Evolutionary conservation across 2,329 filamentous ascomycete genomes (phyloP), one percentile per base, ranked within the genome.

Genomic region (Amauroascus niger): DNA sequence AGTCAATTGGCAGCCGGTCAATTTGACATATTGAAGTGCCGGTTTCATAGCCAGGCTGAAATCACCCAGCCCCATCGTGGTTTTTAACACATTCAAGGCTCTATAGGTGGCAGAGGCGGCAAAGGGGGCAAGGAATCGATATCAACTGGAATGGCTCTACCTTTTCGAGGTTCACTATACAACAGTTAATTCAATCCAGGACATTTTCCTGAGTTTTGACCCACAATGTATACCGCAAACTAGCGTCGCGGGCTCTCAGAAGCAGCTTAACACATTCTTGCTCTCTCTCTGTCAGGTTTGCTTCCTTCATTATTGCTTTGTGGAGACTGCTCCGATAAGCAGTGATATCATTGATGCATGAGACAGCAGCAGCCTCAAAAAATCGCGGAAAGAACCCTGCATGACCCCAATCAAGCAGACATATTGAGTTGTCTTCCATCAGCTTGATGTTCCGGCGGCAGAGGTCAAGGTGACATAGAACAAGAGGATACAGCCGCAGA

Each of bases 371-470:
- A 33, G 58, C 26, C 51, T n/a, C 61, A 45, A 59, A 64, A 39
- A 62, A 62, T 2, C 54, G 58, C 11, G 61, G 60, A 49, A 55
- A 65, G 44, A 65, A 53, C 9, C 60, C 59, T 18, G 61, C 57
- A 53, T 56, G 56, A n/a, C n/a, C n/a, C 61, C 61, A 64, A 39
- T 65, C 59, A 30, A 64, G 40, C 30, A 65, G 59, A 58, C 56
- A 61, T n/a, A 63, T 58, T 14, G 33, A 58, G 33, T 57, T 48
- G 26, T 63, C 59, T 35, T 60, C 56, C 50, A 48, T 56, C 18
- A 64, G 52, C n/a, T 63, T 62, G 35, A 64, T 61, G 44, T 63
- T 64, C n/a, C 59, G 57, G 33, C 57, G 61, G 52, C 57, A 58
- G 7, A 64, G 52, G 45, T 64, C 63, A 47, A 63, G 22, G n/a